Conservation (phyloP, 2,329 filamentous ascomycete genomes). For the Fusarium scirpi region DNA sequence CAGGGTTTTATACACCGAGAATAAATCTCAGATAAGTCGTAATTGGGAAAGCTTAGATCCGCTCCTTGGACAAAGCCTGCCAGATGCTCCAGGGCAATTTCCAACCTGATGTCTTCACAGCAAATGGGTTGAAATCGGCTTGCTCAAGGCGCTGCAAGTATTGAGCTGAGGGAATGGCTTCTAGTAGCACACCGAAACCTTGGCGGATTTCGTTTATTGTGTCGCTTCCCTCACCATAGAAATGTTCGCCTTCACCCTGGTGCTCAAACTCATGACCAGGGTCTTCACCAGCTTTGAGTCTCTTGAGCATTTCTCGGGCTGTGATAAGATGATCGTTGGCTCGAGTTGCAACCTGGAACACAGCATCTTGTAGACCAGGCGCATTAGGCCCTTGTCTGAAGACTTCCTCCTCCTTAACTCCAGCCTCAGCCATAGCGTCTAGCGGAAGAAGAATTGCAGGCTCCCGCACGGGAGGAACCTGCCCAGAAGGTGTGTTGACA, state of each 20-base stretch:
- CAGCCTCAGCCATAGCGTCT: conserved; percentile 86
- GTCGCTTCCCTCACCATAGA: conserved; percentile 58
- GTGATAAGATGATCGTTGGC: conserved; percentile 97
- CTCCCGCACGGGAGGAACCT: conserved; percentile 55
- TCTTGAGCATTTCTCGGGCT: conserved; percentile 88
- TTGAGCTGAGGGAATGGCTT: conserved; percentile 79
- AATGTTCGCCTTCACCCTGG: conserved; percentile 77
- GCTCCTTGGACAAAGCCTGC: conserved; percentile 63
- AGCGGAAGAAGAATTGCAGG: conserved; percentile 81
- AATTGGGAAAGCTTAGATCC: conserved; percentile 53
- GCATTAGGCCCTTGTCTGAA: conserved; percentile 84
- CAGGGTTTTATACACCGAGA: conserved; percentile 9
- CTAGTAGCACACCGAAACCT: conserved; percentile 84
- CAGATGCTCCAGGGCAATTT: conserved; percentile 83
- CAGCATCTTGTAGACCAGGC: conserved; percentile 84
- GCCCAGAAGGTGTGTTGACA: conserved; percentile 57
- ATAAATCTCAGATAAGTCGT: conserved; percentile 1
- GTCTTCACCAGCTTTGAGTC: conserved; percentile 77
- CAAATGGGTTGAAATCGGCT: conserved; percentile 86
- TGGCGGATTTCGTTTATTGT: conserved; percentile 61
- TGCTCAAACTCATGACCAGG: conserved; percentile 92
- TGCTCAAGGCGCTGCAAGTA: conserved; percentile 84
- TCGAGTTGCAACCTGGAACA: conserved; percentile 91
- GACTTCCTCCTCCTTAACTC: conserved; percentile 89
- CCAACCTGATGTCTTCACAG: conserved; percentile 74